Evolutionary conservation across 805 yeast genomes (phyloP), one percentile per base, ranked within the genome.

Genomic region (Candida boidinii): DNA sequence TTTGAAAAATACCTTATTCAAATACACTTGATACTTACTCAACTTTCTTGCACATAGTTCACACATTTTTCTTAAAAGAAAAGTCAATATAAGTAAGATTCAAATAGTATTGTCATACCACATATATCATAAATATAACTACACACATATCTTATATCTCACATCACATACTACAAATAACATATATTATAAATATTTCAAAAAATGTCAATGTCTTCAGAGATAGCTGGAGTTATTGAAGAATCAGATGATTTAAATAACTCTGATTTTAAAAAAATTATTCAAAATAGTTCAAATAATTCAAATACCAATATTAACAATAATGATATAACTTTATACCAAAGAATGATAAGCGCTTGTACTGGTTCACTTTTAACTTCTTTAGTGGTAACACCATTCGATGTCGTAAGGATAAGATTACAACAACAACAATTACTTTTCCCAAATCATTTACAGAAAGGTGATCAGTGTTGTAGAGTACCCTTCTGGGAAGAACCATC

Each of bases 321-420:
- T n/a, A 7, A 5, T 10, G 64, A 62, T 13, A 69, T 73, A 37
- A 60, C 77, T 5, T 44, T 73, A 17, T 42, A 59, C 4, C 85
- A 83, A 46, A 54, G 87, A 31, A 80, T 83, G 88, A 53, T 78
- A 22, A 78, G 88, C 45, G 92, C 94, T 0, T 76, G 86, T 44
- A 64, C 75, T 29, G 94, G 94, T 0, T 79, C 90, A 0, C 46
- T 83, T 6, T 45, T 82, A 15, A 83, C 90, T 2, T 80, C 90
- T 0, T 44, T 79, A 23, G 76, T 79, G 26, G 76, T 83, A 22
- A 83, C 92, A 1, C 94, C 94, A 1, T 73, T 83, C 54, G 94
- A 83, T 53, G 92, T 83, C 25, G 80, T 83, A 0, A 60, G 90
- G 39, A 76, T 83, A 19, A 59, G 94, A 38, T 59, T 81, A 19